Base-by-base conservation (phyloP, 108 stramenopile species). In the Cyclotella cryptica region DNA sequence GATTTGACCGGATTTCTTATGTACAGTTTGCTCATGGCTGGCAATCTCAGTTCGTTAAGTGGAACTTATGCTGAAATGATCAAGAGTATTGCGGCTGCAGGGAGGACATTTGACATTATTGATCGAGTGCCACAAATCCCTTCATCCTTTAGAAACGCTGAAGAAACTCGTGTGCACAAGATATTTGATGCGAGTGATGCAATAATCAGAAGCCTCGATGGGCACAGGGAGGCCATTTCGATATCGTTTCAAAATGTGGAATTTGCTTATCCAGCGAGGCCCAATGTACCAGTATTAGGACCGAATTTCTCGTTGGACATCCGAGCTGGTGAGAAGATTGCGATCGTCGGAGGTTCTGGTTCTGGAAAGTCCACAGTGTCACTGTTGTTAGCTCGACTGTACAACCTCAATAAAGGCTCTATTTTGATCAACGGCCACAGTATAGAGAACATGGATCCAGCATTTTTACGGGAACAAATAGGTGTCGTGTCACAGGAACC, bases 401-500 rank as follows among this genome's bases (percentile, higher is more conserved):
- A 95, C 66, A 93, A 97, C 68, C 58, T 86, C 17, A 63, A 86
- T 29, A 18, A 51, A 8, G 92, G 90, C 10, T 46, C 75, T 24
- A 89, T 98, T 10, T 78, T 75, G 35, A 74, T 98, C 65, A 87
- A 93, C 70, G 96, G 91, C 15, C 66, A 85, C 39, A 83, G 90
- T 47, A 79, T 98, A 28, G 67, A 61, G 26, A 76, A 87, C 15
- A 86, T 92, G 6, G 84, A 88, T 24, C 87, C 90, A 71, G 54
- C 81, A 69, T 67, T 82, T 29, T 70, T 97, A 17, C 87, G 97
- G 39, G 68, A 78, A 10, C 84, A 81, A 40, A 90, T 97, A 57
- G 96, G 93, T 0, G 88, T 98, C 15, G 96, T 97, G 9, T 89
- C 94, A 9, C 97, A 98, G 79, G 98, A 98, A 67, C 94, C 97